phyloP scores from a whole-genome alignment of 352 stramenopile species.

The Phytopythium delawarense region DNA sequence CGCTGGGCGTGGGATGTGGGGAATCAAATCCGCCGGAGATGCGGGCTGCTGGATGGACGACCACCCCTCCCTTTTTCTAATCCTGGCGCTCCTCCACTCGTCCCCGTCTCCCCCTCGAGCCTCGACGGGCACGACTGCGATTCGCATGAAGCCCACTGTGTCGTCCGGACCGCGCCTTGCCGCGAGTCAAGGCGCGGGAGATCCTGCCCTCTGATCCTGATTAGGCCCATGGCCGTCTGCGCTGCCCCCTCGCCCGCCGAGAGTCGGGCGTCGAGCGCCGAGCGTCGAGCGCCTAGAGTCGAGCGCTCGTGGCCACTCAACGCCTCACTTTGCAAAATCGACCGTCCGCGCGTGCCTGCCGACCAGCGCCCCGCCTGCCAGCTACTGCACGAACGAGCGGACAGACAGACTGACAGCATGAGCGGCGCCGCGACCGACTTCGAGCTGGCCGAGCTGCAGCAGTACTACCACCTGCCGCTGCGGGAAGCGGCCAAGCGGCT shows the following conservation, averaged over 20 bases:
- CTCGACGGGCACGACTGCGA: conserved; percentile 2
- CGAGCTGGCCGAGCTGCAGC: conserved; percentile 71
- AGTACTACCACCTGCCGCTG: conserved; percentile 85
- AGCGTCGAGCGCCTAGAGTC: neutral
- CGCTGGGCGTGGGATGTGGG: neutral
- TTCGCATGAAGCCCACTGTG: neutral
- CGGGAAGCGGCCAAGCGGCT: conserved; percentile 69
- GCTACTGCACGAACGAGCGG: neutral
- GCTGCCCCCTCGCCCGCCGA: neutral
- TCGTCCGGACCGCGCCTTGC: neutral
- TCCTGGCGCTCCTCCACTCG: neutral
- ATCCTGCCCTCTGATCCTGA: neutral
- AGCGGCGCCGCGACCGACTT: conserved; percentile 67
- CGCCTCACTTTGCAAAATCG: conserved; percentile 5
- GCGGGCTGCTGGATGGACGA: neutral
- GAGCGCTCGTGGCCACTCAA: conserved; percentile 4
- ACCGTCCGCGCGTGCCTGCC: too few species aligned
- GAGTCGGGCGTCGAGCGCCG: too few species aligned
- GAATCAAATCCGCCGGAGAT: conserved; percentile 1
- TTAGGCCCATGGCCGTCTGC: neutral
- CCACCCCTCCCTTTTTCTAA: conserved; percentile 2
- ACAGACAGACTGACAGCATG: conserved; percentile 6
- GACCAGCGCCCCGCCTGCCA: neutral
- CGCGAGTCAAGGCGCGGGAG: neutral
- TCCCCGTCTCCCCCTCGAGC: neutral